Conservation (phyloP, 1,139 yeast genomes). For the Saccharomyces pastorianus region DNA sequence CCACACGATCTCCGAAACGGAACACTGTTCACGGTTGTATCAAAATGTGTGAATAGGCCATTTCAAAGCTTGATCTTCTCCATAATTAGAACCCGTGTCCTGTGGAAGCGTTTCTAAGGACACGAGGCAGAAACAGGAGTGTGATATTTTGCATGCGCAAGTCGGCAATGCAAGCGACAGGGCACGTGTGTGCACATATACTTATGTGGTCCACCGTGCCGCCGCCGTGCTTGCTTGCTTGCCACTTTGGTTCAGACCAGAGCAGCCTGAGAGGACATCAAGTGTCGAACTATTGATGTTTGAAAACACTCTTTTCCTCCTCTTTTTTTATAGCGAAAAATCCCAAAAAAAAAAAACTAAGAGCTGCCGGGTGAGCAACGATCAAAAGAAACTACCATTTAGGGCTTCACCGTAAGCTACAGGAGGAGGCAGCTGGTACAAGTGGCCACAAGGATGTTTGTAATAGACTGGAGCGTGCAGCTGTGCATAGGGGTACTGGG, state of each 20-base stretch:
- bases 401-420: background rate
- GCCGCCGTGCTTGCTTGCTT: background rate
- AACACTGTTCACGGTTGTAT: conserved; percentile 19
- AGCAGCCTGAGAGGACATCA: too few species aligned
- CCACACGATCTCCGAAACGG: conserved; percentile 24
- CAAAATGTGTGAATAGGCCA: conserved; percentile 19
- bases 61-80: conserved; percentile 55
- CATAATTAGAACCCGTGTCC: conserved; percentile 59
- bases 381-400: background rate
- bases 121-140: conserved; percentile 73
- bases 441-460: background rate
- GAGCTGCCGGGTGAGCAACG: conserved; percentile 1
- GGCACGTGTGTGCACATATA: background rate
- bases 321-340: background rate
- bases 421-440: background rate
- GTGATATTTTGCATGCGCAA: conserved; percentile 3
- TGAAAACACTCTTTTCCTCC: background rate
- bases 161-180: background rate
- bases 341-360: background rate
- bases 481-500: background rate
- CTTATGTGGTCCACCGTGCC: background rate
- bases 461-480: background rate
- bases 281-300: too few species aligned
- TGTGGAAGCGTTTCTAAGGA: conserved; percentile 37
- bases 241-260: background rate